Conservation (phyloP, 306 rosid species). For the Albizia julibrissin region DNA sequence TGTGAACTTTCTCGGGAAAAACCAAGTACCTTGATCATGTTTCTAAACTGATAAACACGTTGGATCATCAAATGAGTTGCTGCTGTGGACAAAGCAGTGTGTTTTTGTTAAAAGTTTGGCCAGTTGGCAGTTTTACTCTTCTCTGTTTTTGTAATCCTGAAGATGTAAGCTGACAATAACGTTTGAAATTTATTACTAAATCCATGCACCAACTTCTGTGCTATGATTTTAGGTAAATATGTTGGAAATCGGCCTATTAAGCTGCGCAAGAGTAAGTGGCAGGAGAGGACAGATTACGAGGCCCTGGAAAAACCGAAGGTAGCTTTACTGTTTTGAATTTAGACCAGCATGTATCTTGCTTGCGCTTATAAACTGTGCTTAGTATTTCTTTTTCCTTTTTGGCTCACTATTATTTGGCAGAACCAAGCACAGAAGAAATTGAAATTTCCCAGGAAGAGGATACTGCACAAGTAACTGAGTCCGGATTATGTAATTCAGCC, state of each 20-base stretch:
- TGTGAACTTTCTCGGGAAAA: background rate
- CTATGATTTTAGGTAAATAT: constrained; percentile 70
- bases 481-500: constrained; percentile 20
- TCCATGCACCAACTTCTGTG: background rate
- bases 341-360: background rate
- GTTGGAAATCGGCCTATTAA: constrained; percentile 97
- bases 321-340: constrained; percentile 5
- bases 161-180: constrained; percentile 8
- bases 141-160: background rate
- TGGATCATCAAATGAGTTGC: background rate
- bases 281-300: constrained; percentile 80
- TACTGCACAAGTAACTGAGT: constrained; percentile 71
- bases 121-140: background rate
- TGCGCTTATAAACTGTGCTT: background rate
- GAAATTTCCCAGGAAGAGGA: constrained; percentile 72
- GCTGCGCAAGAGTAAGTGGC: constrained; percentile 95
- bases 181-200: background rate
- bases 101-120: background rate
- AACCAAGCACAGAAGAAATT: constrained; percentile 67
- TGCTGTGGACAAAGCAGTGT: background rate
- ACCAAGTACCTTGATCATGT: background rate
- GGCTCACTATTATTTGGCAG: constrained; percentile 41
- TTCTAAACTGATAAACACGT: background rate
- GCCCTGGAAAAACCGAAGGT: constrained; percentile 87
- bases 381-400: background rate